Evolutionary conservation across 2,329 filamentous ascomycete genomes (phyloP).

Genomic region (Cladophialophora chaetospira): DNA sequence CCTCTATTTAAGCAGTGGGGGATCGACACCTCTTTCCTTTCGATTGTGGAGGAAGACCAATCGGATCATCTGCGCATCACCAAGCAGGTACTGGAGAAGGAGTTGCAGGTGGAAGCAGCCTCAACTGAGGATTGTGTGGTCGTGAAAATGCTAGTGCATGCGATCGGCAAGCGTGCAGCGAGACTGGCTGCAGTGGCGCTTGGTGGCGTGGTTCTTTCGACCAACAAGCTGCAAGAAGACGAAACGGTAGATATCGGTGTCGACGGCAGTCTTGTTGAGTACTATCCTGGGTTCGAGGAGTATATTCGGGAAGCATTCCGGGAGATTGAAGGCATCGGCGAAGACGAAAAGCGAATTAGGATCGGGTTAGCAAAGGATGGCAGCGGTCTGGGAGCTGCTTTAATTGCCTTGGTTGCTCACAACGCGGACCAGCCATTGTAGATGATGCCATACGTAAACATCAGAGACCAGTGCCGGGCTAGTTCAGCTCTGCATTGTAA

Average conservation of each 20-base stretch:
- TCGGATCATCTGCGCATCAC: conserved; percentile 71
- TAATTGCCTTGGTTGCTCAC: conserved; percentile 84
- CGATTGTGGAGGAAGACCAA: conserved; percentile 78
- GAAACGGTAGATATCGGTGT: conserved; percentile 88
- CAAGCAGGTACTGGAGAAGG: conserved; percentile 74
- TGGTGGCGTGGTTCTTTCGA: conserved; percentile 78
- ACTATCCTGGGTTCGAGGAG: conserved; percentile 89
- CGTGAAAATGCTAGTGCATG: conserved; percentile 78
- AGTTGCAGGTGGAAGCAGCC: conserved; percentile 73
- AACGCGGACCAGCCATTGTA: conserved; percentile 24
- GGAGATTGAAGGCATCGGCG: conserved; percentile 75
- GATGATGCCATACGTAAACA: not conserved
- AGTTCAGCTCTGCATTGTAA: not conserved
- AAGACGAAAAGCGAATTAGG: conserved; percentile 80
- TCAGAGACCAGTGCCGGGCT: not conserved
- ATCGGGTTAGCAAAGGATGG: conserved; percentile 98
- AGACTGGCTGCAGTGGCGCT: conserved; percentile 86
- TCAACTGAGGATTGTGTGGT: conserved; percentile 83
- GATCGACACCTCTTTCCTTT: conserved; percentile 87
- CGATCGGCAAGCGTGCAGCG: conserved; percentile 85
- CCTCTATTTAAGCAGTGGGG: conserved; percentile 80
- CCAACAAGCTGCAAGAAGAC: conserved; percentile 67
- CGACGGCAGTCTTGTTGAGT: conserved; percentile 90
- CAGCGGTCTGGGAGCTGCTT: conserved; percentile 88
- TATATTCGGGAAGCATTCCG: conserved; percentile 82